phyloP scores from a whole-genome alignment of 2,329 filamentous ascomycete genomes.

The Colletotrichum theobromicola region DNA sequence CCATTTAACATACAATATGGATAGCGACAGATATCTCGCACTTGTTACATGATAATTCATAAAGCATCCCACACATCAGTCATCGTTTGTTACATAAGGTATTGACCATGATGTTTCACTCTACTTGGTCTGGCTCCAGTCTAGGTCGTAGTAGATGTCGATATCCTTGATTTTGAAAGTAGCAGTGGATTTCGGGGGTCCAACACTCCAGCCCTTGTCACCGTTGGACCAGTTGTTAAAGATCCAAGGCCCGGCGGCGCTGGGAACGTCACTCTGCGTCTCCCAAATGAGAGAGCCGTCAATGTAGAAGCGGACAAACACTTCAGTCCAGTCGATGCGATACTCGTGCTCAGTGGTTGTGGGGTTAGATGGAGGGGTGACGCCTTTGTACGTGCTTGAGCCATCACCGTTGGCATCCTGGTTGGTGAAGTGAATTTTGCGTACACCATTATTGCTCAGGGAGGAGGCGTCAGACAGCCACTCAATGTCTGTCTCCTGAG shows the following conservation, averaged over 20 bases:
- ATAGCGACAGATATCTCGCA: neutral
- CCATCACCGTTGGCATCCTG: conserved; percentile 28
- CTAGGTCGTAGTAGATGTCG: conserved; percentile 32
- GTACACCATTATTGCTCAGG: conserved; percentile 26
- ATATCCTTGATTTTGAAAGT: neutral
- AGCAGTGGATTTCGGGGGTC: conserved; percentile 28
- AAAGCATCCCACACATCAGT: neutral
- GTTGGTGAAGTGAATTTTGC: conserved; percentile 32
- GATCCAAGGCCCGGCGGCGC: conserved; percentile 28
- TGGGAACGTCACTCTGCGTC: conserved; percentile 29
- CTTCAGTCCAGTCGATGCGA: conserved; percentile 32
- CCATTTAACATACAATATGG: neutral
- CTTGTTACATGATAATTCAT: neutral
- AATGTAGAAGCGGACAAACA: conserved; percentile 26
- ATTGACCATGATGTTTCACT: rapidly evolving
- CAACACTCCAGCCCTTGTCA: conserved; percentile 30
- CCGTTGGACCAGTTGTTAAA: conserved; percentile 36
- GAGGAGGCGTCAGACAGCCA: conserved; percentile 33
- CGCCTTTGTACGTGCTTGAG: neutral
- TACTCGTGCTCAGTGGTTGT: conserved; percentile 33
- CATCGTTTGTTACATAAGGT: neutral
- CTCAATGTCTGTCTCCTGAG: conserved; percentile 33
- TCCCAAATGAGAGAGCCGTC: conserved; percentile 29
- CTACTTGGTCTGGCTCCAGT: neutral
- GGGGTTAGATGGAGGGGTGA: conserved; percentile 23